These are phyloP conservation scores for Ogataea hybrid DNA, from an alignment of 1,139 yeast species.

Conservation along the genomic window DNA sequence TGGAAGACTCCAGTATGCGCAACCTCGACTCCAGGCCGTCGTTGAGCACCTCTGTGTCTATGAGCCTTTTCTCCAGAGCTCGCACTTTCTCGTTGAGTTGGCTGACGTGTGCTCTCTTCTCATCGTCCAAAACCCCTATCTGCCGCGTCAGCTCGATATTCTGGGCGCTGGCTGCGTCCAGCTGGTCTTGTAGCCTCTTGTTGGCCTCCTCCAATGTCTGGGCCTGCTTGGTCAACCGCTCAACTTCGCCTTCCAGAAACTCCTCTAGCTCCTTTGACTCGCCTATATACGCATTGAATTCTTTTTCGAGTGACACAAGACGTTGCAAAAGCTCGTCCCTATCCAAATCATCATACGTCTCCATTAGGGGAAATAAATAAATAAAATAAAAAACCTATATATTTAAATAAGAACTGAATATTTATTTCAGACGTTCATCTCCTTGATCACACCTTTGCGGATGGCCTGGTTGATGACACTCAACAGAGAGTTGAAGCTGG, in stretches of 20 bases:
- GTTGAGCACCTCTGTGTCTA: conserved; percentile 24
- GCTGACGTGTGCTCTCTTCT: background rate
- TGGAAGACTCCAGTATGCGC: conserved; percentile 16
- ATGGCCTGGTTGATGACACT: conserved; percentile 58
- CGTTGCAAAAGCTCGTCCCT: conserved; percentile 20
- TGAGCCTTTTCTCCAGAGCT: conserved; percentile 10
- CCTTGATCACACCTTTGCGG: conserved; percentile 19
- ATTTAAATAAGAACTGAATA: conserved; percentile 1
- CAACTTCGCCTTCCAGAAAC: conserved; percentile 25
- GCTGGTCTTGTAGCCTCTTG: conserved; percentile 1
- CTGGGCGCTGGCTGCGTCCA: background rate
- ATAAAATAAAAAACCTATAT: conserved; percentile 2
- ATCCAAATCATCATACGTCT: conserved; percentile 9
- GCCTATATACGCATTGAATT: conserved; percentile 19
- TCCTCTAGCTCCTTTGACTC: conserved; percentile 29
- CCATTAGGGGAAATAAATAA: conserved; percentile 4
- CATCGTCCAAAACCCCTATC: conserved; percentile 2
- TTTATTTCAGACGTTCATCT: conserved; percentile 10
- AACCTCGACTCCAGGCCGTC: conserved; percentile 25
- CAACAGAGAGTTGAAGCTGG: conserved; percentile 77
- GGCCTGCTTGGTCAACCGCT: conserved; percentile 7
- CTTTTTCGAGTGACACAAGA: conserved; percentile 22
- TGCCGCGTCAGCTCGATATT: conserved; percentile 9
- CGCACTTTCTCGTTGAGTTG: conserved; percentile 4
- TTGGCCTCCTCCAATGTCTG: background rate